Percentiles rank a stretch among this genome's conserved stretches.
Evolutionary conservation across 139 green algal species (phyloP).

Genomic region (Yamagishiella unicocca): DNA sequence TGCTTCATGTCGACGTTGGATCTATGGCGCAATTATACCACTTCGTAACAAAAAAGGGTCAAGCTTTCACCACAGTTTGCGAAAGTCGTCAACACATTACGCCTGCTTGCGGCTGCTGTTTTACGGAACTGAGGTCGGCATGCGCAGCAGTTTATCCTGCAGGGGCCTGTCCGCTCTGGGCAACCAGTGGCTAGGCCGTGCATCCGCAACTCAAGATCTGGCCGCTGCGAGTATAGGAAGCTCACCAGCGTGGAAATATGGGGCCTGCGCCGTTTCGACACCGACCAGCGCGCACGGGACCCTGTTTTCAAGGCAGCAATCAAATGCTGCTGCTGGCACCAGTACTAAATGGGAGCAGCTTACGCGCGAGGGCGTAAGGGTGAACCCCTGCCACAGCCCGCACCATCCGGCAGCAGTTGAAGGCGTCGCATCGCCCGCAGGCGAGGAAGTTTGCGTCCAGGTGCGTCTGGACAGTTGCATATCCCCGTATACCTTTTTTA

Average conservation of each 20-base stretch:
- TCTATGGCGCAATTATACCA: too few species aligned
- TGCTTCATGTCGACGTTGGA: too few species aligned
- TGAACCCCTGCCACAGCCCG: conserved; percentile 83
- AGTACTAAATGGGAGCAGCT: conserved; percentile 4
- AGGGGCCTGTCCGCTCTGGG: background rate
- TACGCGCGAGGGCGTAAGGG: background rate
- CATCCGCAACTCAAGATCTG: background rate
- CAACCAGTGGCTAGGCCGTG: background rate
- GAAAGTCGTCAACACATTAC: too few species aligned
- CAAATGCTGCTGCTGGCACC: background rate
- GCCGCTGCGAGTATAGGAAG: background rate
- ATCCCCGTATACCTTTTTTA: too few species aligned
- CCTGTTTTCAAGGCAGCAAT: background rate
- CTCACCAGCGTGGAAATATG: background rate
- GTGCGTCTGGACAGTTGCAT: background rate
- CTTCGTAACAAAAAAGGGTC: too few species aligned
- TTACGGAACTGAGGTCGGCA: too few species aligned
- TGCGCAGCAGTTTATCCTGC: background rate
- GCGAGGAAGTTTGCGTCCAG: conserved; percentile 74
- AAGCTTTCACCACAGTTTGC: too few species aligned
- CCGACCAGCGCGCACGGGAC: background rate
- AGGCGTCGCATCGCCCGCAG: conserved; percentile 66
- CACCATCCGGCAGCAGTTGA: conserved; percentile 78
- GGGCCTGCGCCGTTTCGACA: background rate
- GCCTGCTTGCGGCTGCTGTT: too few species aligned